Base-by-base conservation (phyloP, 78 protist species). In the Neovahlkampfia damariscottae region DNA sequence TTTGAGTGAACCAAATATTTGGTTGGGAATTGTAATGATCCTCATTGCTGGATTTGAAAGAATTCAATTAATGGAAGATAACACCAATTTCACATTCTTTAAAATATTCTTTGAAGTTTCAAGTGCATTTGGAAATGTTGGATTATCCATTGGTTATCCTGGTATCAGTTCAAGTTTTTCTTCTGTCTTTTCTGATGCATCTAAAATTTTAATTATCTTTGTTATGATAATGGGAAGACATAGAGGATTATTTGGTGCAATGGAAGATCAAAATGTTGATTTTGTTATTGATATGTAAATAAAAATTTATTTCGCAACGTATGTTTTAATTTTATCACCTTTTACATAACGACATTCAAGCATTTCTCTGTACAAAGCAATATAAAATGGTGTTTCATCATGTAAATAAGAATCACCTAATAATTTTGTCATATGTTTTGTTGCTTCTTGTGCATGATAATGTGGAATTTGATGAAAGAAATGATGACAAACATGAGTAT, bases 401-500 rank as follows among this genome's bases (percentile, higher is more conserved):
- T 6, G 30, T 6, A 6, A 19, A 76, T 6, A 76, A 7, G 32
- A 19, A 8, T 10, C 79, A 7, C 8, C 62, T n/a, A 50, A 19
- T 50, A 50, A n/a, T 50, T 66, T 66, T 62, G 66, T 72, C 34
- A 86, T 66, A 36, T 73, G 77, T 59, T 62, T 70, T 59, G 93
- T 85, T 37, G 89, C 93, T 68, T 85, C 90, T 8, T 72, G 79
- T 19, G 90, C 89, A 72, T 85, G 86, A 79, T 89, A 89, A 76
- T 67, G 76, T 40, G 89, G 90, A 29, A 85, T 82, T 7, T 74
- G 40, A 62, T 82, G 83, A 76, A 80, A 82, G 40, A 90, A 37
- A 78, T 90, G 94, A 58, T 90, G 94, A 1, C 41, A 71, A 37
- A 90, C 91, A 76, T 90, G 94, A 5, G 94, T 83, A 32, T 84